Conservation (phyloP, 164 flowering plant species). For the Platanus orientalis region DNA sequence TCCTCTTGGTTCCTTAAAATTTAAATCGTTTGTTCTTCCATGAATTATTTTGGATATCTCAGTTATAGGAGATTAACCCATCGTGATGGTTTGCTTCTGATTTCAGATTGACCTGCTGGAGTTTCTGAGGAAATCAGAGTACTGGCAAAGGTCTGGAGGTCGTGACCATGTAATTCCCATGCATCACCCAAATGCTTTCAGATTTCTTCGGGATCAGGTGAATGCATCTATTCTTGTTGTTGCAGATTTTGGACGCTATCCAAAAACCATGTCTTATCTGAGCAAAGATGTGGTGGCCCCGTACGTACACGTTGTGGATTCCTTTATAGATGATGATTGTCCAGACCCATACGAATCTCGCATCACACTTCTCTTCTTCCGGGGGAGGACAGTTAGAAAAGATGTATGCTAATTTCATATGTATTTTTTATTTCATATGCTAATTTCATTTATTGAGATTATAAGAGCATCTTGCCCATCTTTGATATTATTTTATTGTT, state of each 20-base stretch:
- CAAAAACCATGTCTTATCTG: conserved; percentile 59
- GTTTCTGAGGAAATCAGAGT: conserved; percentile 57
- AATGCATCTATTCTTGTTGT: conserved; percentile 88
- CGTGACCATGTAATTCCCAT: conserved; percentile 94
- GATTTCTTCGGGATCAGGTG: conserved; percentile 70
- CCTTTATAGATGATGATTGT: conserved; percentile 57
- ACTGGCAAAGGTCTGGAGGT: conserved; percentile 80
- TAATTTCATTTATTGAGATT: conserved; percentile 1
- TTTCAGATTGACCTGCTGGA: conserved; percentile 70
- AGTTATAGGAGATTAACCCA: no score
- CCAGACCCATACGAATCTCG: conserved; percentile 76
- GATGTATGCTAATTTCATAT: conserved; percentile 60
- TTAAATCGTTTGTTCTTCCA: no score
- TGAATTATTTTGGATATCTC: no score
- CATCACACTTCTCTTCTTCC: conserved; percentile 73
- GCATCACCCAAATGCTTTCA: conserved; percentile 98
- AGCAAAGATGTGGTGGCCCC: conserved; percentile 95
- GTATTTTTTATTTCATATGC: no score
- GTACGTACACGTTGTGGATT: conserved; percentile 85
- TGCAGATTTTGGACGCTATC: conserved; percentile 89
- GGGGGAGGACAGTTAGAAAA: conserved; percentile 87
- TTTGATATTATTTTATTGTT: neutral
- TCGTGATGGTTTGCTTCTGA: conserved; percentile 18
- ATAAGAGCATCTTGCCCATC: no score
- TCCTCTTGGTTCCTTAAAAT: no score